Percentiles rank a stretch among this genome's conserved stretches.
Conservation (phyloP, 2,329 filamentous ascomycete species). For the Verticillium alfalfae region DNA sequence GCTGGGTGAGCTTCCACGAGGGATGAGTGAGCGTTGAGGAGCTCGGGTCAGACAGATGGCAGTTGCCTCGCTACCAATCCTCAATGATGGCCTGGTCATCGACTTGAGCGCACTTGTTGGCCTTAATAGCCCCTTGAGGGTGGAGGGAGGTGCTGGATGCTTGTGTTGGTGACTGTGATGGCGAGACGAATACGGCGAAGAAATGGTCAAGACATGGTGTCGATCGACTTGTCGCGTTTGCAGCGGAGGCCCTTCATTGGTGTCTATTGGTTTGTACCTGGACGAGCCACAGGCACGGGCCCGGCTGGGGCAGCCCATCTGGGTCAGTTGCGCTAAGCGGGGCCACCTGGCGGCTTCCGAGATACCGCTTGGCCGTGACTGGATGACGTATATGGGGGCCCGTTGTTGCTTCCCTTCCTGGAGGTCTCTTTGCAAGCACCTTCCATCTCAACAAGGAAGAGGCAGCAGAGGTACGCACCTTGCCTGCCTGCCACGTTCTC, state of each 20-base stretch:
- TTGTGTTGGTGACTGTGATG: background rate
- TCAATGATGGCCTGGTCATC: background rate
- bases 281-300: background rate
- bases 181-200: background rate
- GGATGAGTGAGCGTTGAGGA: background rate
- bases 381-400: background rate
- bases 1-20: background rate
- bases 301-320: background rate
- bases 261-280: background rate
- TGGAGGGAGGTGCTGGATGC: background rate
- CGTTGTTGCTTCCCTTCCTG: background rate
- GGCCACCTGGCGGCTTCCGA: background rate
- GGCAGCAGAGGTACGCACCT: too few relatives aligned
- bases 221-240: background rate
- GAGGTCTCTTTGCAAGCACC: background rate
- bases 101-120: background rate
- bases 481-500: too few relatives aligned
- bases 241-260: background rate
- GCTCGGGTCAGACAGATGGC: background rate
- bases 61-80: background rate
- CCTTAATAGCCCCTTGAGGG: too few relatives aligned
- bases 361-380: background rate
- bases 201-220: background rate
- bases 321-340: background rate
- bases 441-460: too few relatives aligned